Percentiles rank a stretch among this genome's conserved stretches.
These are phyloP conservation scores for Botrytis medusae DNA, from an alignment of 2,329 filamentous ascomycete genomes.

Conservation along the genomic window DNA sequence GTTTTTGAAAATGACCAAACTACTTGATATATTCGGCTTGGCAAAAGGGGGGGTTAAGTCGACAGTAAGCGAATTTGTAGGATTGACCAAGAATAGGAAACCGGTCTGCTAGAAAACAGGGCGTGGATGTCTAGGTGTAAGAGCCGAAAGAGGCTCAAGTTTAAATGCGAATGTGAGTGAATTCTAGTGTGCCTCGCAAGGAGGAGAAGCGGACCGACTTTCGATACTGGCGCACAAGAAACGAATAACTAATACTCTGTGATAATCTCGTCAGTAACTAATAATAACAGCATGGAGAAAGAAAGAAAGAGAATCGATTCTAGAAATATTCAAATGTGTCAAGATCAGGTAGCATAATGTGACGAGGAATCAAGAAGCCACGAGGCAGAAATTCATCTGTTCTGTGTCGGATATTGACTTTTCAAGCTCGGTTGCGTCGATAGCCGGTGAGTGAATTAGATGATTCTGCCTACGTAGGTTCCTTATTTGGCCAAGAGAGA, in stretches of 20 bases:
- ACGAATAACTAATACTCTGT: background rate
- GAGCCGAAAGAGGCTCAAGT: constrained; percentile 13
- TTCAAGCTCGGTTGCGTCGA: background rate
- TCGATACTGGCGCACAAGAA: constrained; percentile 16
- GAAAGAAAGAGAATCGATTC: background rate
- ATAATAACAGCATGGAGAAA: background rate
- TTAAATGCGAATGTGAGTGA: constrained; percentile 11
- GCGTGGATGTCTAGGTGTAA: constrained; percentile 1
- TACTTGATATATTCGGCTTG: background rate
- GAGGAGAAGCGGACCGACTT: background rate
- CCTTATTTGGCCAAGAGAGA: background rate
- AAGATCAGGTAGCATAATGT: background rate
- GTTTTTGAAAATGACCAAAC: background rate
- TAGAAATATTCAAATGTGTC: background rate
- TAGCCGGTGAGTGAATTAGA: background rate
- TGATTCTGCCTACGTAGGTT: background rate
- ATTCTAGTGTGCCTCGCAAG: constrained; percentile 8
- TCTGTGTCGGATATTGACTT: background rate
- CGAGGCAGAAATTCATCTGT: background rate
- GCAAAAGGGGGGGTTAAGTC: constrained; percentile 12
- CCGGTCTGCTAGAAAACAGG: background rate
- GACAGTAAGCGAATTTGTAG: constrained; percentile 14
- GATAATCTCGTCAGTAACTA: background rate
- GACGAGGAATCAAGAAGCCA: background rate
- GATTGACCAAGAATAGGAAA: background rate